Percentiles rank a stretch among this genome's conserved stretches.
phyloP scores from a whole-genome alignment of 306 rosid genomes.

The Cucurbita maxima region DNA sequence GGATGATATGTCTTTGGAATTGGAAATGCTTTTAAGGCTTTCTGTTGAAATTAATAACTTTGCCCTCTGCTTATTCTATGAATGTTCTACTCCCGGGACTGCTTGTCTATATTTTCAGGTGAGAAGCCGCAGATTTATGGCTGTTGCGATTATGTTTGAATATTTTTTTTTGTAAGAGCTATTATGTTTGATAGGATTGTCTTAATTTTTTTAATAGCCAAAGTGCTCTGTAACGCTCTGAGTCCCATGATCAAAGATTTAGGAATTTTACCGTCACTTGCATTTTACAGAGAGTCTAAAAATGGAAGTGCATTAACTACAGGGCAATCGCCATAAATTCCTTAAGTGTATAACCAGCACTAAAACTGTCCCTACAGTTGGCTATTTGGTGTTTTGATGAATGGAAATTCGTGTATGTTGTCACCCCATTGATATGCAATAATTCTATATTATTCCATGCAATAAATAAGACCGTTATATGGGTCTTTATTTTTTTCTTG shows the following conservation, averaged over 20 bases:
- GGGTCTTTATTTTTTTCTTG: not conserved
- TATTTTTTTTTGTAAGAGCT: no score
- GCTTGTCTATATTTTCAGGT: constrained; percentile 26
- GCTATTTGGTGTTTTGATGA: not conserved
- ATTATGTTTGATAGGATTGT: not conserved
- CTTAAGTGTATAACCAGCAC: not conserved
- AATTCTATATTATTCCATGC: not conserved
- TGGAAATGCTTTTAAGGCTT: constrained; percentile 19
- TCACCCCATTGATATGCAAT: not conserved
- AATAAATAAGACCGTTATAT: not conserved
- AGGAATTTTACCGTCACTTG: not conserved
- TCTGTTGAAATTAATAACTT: constrained; percentile 25
- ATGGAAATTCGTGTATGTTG: not conserved
- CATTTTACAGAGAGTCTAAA: not conserved
- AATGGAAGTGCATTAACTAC: not conserved
- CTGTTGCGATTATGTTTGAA: not conserved
- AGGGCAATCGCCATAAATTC: not conserved
- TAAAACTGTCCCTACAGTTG: not conserved
- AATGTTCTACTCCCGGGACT: constrained; percentile 10
- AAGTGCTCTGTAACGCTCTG: not conserved
- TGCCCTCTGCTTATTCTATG: constrained; percentile 24
- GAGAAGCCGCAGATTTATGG: not conserved
- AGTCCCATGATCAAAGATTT: not conserved
- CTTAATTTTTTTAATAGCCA: not conserved
- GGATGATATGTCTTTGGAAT: constrained; percentile 20